Percentiles rank a stretch among this genome's conserved stretches.
These are phyloP conservation scores for Antitrichia curtipendula DNA, from an alignment of 225 moss, liverwort and hornwort species.

Conservation along the genomic window DNA sequence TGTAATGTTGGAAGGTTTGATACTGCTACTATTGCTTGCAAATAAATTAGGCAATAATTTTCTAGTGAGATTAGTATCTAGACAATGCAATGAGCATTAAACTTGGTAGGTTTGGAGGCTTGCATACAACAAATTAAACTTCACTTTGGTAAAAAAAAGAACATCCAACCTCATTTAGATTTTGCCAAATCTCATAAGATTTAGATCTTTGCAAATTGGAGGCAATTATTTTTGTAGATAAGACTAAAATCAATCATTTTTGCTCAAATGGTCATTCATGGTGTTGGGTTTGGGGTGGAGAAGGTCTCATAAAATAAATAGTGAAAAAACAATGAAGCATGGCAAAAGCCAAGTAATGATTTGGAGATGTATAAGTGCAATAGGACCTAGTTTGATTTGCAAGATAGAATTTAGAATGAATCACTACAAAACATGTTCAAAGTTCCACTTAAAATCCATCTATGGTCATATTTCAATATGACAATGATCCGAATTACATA, in stretches of 20 bases:
- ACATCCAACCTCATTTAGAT: not conserved
- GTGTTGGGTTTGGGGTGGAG: not conserved
- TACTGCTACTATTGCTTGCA: fast-evolving
- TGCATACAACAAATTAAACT: fast-evolving
- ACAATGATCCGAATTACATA: not conserved
- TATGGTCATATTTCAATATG: not conserved
- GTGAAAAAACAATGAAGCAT: not conserved
- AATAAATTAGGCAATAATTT: not conserved
- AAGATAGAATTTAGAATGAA: not conserved
- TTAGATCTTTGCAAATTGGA: not conserved
- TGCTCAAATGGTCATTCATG: not conserved
- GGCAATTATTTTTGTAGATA: not conserved
- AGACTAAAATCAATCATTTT: not conserved
- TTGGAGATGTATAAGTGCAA: not conserved
- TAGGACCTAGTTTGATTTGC: not conserved
- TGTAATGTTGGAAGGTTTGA: not conserved
- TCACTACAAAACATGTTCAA: not conserved
- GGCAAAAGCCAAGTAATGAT: not conserved
- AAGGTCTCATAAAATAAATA: fast-evolving
- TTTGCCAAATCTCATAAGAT: not conserved
- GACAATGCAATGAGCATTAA: fast-evolving
- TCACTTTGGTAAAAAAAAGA: not conserved
- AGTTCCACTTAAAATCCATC: too few species aligned
- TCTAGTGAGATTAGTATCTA: not conserved
- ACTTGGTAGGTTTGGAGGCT: not conserved